phyloP scores from a whole-genome alignment of 306 rosid genomes.

The Castanospermum australe region DNA sequence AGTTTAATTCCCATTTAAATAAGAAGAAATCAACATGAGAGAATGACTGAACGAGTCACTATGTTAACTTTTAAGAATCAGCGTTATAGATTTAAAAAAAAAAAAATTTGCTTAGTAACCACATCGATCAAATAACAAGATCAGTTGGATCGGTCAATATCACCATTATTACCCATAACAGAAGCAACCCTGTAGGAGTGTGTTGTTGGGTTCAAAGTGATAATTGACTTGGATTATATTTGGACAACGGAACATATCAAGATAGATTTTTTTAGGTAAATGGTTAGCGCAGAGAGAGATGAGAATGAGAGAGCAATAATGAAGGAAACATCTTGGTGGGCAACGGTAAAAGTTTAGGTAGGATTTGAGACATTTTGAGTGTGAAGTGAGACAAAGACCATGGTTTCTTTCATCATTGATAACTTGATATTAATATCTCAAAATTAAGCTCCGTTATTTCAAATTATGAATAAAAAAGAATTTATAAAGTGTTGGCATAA shows the following conservation, averaged over 20 bases:
- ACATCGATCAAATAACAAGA: neutral
- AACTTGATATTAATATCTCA: neutral
- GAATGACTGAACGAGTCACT: too few relatives aligned
- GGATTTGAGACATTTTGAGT: constrained; percentile 27
- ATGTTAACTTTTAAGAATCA: too few relatives aligned
- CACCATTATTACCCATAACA: neutral
- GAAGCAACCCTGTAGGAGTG: neutral
- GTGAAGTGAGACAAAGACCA: neutral
- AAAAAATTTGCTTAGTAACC: neutral
- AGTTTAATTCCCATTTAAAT: neutral
- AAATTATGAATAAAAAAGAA: too few relatives aligned
- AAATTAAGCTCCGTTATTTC: neutral
- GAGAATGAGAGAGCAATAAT: neutral
- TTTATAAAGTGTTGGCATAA: too few relatives aligned
- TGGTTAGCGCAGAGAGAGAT: neutral
- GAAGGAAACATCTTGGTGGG: constrained; percentile 22
- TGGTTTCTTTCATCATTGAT: neutral
- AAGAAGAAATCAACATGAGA: neutral
- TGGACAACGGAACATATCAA: neutral
- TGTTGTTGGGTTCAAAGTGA: neutral
- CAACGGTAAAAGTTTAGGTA: neutral
- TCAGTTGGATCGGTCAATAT: neutral
- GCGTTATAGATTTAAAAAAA: too few relatives aligned
- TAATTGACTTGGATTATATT: neutral
- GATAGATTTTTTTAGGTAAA: neutral